These are phyloP conservation scores for Russula earlei DNA, from an alignment of 768 basidiomycete genomes.

Conservation along the genomic window DNA sequence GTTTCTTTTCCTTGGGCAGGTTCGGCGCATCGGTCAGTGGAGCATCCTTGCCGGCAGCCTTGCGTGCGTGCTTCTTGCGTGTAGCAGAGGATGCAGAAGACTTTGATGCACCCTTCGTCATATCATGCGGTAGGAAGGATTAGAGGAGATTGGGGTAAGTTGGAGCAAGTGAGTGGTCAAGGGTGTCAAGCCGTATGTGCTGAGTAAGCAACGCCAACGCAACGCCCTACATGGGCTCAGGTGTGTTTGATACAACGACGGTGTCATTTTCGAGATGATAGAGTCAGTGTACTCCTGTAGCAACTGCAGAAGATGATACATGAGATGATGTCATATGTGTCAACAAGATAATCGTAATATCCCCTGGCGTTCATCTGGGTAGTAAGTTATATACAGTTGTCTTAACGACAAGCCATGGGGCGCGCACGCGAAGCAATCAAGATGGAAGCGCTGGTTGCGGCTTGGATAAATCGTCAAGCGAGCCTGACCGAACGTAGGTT, in stretches of 20 bases:
- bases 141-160: neutral
- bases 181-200: neutral
- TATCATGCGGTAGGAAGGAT: slow-evolving; percentile 16
- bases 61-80: slow-evolving; percentile 88
- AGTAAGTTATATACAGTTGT: neutral
- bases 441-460: too few species aligned
- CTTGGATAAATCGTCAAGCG: too few species aligned
- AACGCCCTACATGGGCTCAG: too few species aligned
- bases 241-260: neutral
- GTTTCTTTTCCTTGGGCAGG: slow-evolving; percentile 36
- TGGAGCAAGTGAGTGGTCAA: neutral
- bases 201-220: slow-evolving; percentile 11
- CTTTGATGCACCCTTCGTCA: slow-evolving; percentile 41
- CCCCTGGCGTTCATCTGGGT: neutral
- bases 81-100: slow-evolving; percentile 81
- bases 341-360: neutral
- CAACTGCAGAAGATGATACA: slow-evolving; percentile 1
- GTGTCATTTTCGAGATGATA: neutral
- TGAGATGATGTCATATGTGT: slow-evolving; percentile 2
- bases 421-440: neutral
- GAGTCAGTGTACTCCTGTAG: neutral
- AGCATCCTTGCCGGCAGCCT: slow-evolving; percentile 35
- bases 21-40: slow-evolving; percentile 26
- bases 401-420: neutral
- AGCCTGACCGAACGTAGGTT: slow-evolving; percentile 17